Evolutionary conservation across 2,329 filamentous ascomycete genomes (phyloP).

Genomic region (Hypoxylon sp.): DNA sequence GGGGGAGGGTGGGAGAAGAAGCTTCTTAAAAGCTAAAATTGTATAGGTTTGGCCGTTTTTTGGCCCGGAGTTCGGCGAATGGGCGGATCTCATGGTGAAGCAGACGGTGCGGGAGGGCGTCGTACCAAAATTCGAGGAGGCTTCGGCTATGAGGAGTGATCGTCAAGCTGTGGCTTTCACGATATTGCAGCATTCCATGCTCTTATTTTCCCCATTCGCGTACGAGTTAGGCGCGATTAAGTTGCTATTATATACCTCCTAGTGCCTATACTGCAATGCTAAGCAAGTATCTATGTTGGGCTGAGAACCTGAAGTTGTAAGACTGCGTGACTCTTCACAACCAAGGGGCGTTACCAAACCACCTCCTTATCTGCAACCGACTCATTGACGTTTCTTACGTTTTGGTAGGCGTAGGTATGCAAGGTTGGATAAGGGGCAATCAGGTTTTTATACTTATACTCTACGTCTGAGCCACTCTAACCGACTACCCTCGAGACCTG

Average conservation of each 20-base stretch:
- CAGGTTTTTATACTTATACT: too few relatives aligned
- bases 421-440: too few relatives aligned
- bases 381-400: too few relatives aligned
- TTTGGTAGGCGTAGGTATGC: too few relatives aligned
- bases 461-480: too few relatives aligned
- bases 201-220: constrained; percentile 7
- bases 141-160: constrained; percentile 8
- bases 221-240: constrained; percentile 8
- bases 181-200: constrained; percentile 5
- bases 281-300: background rate
- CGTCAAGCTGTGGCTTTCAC: constrained; percentile 1
- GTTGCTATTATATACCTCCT: constrained; percentile 29
- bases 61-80: constrained; percentile 19
- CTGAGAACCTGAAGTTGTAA: background rate
- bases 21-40: constrained; percentile 29
- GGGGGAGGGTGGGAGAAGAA: constrained; percentile 44
- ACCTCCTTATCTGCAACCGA: too few relatives aligned
- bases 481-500: too few relatives aligned
- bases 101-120: constrained; percentile 1
- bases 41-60: background rate
- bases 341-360: too few relatives aligned
- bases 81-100: constrained; percentile 10
- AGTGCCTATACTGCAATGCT: background rate
- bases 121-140: background rate
- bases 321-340: background rate